phyloP scores from a whole-genome alignment of 2,329 filamentous ascomycete genomes.

The Calycina herbarum region DNA sequence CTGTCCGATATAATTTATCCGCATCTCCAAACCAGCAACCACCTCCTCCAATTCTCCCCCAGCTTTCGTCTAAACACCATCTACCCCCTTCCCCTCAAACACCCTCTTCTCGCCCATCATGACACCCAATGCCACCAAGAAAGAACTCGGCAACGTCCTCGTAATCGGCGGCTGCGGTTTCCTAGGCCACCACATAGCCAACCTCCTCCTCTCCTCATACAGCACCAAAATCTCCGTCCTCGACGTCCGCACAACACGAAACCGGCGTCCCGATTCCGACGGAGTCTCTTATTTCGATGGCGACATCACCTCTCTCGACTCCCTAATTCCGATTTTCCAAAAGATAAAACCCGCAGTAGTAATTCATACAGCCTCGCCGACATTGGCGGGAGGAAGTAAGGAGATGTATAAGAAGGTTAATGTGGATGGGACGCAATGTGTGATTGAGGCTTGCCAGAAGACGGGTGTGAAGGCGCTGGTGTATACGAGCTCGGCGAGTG shows the following conservation, averaged over 20 bases:
- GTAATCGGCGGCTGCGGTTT: constrained; percentile 85
- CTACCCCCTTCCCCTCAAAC: not conserved
- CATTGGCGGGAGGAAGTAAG: constrained; percentile 53
- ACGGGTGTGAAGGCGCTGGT: constrained; percentile 78
- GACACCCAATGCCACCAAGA: constrained; percentile 19
- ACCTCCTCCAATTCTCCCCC: not conserved
- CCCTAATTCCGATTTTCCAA: constrained; percentile 63
- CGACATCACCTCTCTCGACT: constrained; percentile 70
- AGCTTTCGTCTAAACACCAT: not conserved
- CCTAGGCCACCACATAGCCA: constrained; percentile 79
- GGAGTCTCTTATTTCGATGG: constrained; percentile 70
- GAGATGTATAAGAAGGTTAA: constrained; percentile 79
- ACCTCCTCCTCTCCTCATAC: constrained; percentile 64
- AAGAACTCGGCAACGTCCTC: constrained; percentile 64
- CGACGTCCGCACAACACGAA: constrained; percentile 69
- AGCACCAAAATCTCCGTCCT: constrained; percentile 64
- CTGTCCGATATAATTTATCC: too few species aligned
- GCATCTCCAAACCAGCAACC: too few species aligned
- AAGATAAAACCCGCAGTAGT: constrained; percentile 76
- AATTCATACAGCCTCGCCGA: constrained; percentile 84
- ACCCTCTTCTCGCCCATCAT: constrained; percentile 11
- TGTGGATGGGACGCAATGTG: constrained; percentile 77
- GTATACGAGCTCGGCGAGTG: constrained; percentile 86
- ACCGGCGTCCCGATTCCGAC: constrained; percentile 56
- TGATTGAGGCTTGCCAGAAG: constrained; percentile 71